Evolutionary conservation across 192 early-diverging fungal species (phyloP), one percentile per base, ranked within the genome.

Genomic region (Umbelopsis sp.): DNA sequence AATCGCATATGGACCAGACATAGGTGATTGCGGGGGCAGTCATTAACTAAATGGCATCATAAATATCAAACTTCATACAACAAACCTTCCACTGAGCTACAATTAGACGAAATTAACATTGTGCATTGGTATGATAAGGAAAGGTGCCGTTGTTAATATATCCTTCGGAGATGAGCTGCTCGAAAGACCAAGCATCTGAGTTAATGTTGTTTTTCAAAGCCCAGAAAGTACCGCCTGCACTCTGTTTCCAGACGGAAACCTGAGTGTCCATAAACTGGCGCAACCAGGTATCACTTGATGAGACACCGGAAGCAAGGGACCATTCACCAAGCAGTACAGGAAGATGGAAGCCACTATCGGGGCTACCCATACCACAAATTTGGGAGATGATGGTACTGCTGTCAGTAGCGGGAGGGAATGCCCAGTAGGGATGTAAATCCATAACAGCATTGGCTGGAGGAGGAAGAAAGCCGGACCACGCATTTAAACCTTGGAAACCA

Each of bases 381-480:
- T 66, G 38, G n/a, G 49, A 54, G n/a, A 76, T 21, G 38, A 76
- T 76, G 26, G 69, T 38, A 38, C 9, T 59, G 9, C 17, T 29
- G 41, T 69, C 45, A 0, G 50, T 65, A 25, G 26, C 36, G 2
- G 69, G 65, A 45, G 65, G 51, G 31, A 71, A 76, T 24, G 75
- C 70, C 50, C 70, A 76, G 29, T 76, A 76, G 38, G 75, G 75
- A 59, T 76, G 75, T 3, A 76, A 41, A n/a, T 76, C 75, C 34
- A 76, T 62, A 32, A 76, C 70, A 38, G 75, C 75, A 38, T 75
- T 75, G 34, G 70, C 83, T 69, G 76, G 50, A 3, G 70, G 62
- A 16, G 71, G 65, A 66, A 80, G 70, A 38, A 84, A 84, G 6
- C 45, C 77, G 17, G 47, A 50, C 77, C 79, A 85, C 12, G 78